Conservation (phyloP, 306 rosid genomes). For the Rosa persica region DNA sequence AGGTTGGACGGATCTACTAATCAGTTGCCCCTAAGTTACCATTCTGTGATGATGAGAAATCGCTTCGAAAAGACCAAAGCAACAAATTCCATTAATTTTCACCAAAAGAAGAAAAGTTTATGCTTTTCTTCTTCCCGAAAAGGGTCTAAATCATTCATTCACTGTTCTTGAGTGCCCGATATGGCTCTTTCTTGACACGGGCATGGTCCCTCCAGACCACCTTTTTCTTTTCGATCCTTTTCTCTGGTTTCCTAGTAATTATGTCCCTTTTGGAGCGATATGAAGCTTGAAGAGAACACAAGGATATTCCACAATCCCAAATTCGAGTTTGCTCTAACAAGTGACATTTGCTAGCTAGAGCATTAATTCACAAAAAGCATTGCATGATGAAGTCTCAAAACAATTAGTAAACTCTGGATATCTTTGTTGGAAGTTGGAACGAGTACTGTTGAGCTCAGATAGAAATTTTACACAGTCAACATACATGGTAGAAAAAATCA, state of each 20-base stretch:
- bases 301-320: not conserved
- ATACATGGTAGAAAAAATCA: no score
- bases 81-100: not conserved
- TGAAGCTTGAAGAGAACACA: not conserved
- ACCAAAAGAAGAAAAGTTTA: not conserved
- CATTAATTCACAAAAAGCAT: no score
- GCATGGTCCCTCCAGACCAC: no score
- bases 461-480: no score
- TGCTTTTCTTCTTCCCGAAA: not conserved
- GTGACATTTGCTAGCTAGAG: not conserved
- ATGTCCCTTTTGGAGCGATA: no score
- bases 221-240: no score
- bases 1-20: not conserved
- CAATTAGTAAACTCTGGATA: no score
- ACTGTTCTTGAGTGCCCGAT: not conserved
- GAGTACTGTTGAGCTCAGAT: no score
- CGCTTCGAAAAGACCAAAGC: not conserved
- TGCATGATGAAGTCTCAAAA: no score
- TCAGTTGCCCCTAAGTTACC: not conserved
- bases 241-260: no score
- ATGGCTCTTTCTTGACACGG: not conserved
- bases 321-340: not conserved
- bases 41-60: not conserved
- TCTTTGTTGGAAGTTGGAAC: no score
- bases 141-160: not conserved